These are phyloP conservation scores for Sclerotinia minor DNA, from an alignment of 2,329 filamentous ascomycete species.

Conservation along the genomic window DNA sequence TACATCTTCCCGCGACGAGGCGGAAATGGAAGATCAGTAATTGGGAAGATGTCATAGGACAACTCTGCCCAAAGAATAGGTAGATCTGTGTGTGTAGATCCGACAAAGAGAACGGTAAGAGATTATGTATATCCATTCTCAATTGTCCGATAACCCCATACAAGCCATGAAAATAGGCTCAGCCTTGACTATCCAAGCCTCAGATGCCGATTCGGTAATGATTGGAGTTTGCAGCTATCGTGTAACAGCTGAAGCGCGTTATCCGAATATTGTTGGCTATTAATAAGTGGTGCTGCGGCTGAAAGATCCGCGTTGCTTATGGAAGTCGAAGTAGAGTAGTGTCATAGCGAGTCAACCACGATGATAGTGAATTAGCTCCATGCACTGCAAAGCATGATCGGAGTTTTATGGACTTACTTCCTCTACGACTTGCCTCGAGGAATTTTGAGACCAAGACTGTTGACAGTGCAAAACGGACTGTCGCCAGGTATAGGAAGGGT, in stretches of 20 bases:
- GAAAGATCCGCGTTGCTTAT: not conserved
- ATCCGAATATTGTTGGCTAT: not conserved
- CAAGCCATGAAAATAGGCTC: not conserved
- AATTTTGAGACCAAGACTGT: not conserved
- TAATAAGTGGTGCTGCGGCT: conserved; percentile 1
- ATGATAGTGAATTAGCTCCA: too few relatives aligned
- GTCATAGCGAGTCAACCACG: too few relatives aligned
- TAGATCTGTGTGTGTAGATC: conserved; percentile 1
- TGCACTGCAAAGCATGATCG: too few relatives aligned
- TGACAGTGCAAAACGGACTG: not conserved
- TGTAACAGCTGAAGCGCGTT: not conserved
- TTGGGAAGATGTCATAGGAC: not conserved
- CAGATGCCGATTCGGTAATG: not conserved
- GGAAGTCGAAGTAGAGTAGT: not conserved
- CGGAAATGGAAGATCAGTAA: not conserved
- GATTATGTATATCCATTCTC: too few relatives aligned
- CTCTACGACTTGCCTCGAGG: too few relatives aligned
- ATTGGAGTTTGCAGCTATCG: not conserved
- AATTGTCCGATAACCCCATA: too few relatives aligned
- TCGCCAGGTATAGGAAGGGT: not conserved
- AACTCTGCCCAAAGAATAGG: not conserved
- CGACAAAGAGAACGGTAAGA: not conserved
- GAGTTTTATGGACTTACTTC: too few relatives aligned
- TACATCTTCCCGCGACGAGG: not conserved
- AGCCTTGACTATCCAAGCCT: not conserved